These are phyloP conservation scores for Dictyostelium citrinum DNA, from an alignment of 78 protist genomes.

Conservation along the genomic window DNA sequence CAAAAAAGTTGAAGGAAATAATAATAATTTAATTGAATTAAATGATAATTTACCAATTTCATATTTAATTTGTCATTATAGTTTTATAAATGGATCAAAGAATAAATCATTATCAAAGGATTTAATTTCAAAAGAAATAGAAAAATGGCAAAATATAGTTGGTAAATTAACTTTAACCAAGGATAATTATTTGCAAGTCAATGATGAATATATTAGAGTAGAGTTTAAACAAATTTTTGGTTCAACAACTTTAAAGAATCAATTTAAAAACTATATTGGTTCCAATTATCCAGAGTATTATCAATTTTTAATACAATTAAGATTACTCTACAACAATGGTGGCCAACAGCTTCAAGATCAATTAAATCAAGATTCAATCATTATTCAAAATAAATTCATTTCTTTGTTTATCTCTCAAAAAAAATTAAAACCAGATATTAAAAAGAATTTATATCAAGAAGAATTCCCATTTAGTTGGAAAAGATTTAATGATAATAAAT, in stretches of 20 bases:
- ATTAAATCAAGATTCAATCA: neutral
- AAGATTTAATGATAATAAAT: neutral
- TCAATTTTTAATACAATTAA: neutral
- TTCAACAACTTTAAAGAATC: neutral
- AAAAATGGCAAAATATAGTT: neutral
- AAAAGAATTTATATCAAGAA: neutral
- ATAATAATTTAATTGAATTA: neutral
- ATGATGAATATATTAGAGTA: neutral
- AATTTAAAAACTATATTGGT: neutral
- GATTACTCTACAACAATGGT: neutral
- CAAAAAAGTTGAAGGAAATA: neutral
- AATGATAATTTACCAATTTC: neutral
- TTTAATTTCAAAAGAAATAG: neutral
- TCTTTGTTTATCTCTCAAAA: slow-evolving; percentile 6
- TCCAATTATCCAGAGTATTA: neutral
- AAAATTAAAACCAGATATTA: neutral
- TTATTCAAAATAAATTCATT: slow-evolving; percentile 7
- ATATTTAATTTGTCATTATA: slow-evolving; percentile 4
- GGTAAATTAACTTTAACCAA: neutral
- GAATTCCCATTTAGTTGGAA: slow-evolving; percentile 22
- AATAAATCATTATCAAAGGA: neutral
- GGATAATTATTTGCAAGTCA: neutral
- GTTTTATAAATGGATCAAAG: neutral
- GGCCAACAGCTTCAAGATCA: neutral
- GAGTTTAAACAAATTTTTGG: slow-evolving; percentile 14